Evolutionary conservation across 305 asterid species (phyloP).

Genomic region (Ilex paraguariensis): DNA sequence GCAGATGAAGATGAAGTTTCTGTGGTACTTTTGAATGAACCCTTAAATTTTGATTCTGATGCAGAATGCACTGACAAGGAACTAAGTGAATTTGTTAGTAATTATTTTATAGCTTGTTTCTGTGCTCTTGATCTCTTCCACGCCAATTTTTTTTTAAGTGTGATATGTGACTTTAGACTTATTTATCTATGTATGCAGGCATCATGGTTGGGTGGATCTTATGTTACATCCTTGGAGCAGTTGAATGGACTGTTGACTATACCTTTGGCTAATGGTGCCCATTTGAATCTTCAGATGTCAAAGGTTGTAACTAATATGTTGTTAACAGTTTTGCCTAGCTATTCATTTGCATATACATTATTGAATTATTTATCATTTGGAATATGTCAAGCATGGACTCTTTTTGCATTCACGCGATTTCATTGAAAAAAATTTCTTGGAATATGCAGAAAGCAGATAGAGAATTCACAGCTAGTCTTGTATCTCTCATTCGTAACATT

Average conservation of each 20-base stretch:
- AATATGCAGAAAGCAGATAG: conserved; percentile 69
- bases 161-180: conserved; percentile 8
- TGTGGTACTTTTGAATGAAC: conserved; percentile 52
- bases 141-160: neutral
- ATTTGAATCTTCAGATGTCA: conserved; percentile 65
- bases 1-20: conserved; percentile 72
- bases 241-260: conserved; percentile 62
- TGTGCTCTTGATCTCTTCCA: conserved; percentile 3
- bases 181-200: conserved; percentile 46
- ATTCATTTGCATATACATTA: neutral
- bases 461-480: conserved; percentile 54
- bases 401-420: neutral
- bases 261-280: conserved; percentile 51
- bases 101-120: conserved; percentile 8
- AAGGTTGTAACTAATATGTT: conserved; percentile 43
- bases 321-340: conserved; percentile 5
- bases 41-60: conserved; percentile 29
- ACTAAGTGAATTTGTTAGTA: conserved; percentile 68
- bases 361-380: neutral
- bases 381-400: neutral
- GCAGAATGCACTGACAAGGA: conserved; percentile 66
- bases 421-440: neutral
- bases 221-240: conserved; percentile 41
- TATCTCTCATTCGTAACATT: conserved; percentile 44
- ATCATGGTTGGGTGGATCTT: conserved; percentile 86